phyloP scores from a whole-genome alignment of 192 early-diverging fungal genomes.

The Chytriomyces confervae region DNA sequence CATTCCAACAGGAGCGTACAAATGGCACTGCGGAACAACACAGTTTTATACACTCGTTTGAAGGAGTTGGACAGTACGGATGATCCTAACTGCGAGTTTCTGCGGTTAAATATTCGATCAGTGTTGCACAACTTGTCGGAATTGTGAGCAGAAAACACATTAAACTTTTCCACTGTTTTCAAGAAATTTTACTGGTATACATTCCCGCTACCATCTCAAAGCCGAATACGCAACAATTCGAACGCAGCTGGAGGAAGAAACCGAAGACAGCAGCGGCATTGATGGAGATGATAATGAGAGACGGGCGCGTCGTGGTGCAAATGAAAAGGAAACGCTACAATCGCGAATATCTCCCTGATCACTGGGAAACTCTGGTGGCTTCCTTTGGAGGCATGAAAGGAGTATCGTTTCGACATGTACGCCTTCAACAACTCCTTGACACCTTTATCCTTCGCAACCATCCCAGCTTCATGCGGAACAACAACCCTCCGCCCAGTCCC shows the following conservation, averaged over 20 bases:
- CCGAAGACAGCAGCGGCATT: no score
- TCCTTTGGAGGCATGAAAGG: no score
- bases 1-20: background rate
- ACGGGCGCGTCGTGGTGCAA: no score
- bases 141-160: no score
- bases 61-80: background rate
- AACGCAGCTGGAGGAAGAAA: no score
- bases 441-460: slow-evolving; percentile 7
- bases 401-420: background rate
- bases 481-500: background rate
- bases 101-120: background rate
- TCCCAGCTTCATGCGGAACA: slow-evolving; percentile 24
- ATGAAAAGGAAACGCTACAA: no score
- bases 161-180: background rate
- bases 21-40: background rate
- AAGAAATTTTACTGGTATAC: background rate
- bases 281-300: no score
- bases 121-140: background rate
- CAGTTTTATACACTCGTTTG: background rate
- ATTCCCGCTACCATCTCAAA: no score
- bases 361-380: no score
- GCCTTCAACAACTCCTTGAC: slow-evolving; percentile 24
- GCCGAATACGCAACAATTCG: no score
- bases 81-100: background rate
- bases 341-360: no score